phyloP scores from a whole-genome alignment of 805 yeast species.

The Suhomyces faveliae region DNA sequence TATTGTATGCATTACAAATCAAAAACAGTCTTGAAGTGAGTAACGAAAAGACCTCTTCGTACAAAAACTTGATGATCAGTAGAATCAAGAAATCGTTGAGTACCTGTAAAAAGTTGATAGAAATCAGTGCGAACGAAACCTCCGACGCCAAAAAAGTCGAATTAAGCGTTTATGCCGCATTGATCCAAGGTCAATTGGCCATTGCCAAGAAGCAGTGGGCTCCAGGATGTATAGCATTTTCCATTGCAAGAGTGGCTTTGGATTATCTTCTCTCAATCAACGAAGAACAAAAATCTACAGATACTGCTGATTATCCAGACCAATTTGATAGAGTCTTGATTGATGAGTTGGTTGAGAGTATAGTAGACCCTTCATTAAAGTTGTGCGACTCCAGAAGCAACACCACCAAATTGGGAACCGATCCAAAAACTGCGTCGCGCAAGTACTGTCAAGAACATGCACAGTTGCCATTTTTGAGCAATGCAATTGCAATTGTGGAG shows the following conservation, averaged over 20 bases:
- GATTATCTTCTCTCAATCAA: constrained; percentile 42
- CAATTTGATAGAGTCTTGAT: constrained; percentile 39
- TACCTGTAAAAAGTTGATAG: constrained; percentile 43
- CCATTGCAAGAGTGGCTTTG: constrained; percentile 62
- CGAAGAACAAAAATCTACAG: constrained; percentile 1
- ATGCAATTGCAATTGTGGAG: constrained; percentile 40
- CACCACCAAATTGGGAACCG: constrained; percentile 8
- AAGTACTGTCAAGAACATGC: constrained; percentile 23
- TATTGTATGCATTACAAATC: constrained; percentile 65
- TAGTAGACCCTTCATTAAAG: constrained; percentile 66
- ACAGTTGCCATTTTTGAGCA: constrained; percentile 32
- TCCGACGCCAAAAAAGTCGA: constrained; percentile 25
- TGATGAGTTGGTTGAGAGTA: constrained; percentile 54
- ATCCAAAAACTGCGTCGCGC: constrained; percentile 10
- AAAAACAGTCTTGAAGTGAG: constrained; percentile 54
- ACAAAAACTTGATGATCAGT: constrained; percentile 48
- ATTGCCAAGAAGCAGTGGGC: constrained; percentile 57
- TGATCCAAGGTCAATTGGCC: constrained; percentile 52
- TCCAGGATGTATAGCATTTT: constrained; percentile 48
- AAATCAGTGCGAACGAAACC: constrained; percentile 38
- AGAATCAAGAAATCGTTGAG: constrained; percentile 65
- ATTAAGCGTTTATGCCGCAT: constrained; percentile 39
- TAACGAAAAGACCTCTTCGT: constrained; percentile 47
- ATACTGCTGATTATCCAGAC: constrained; percentile 7
- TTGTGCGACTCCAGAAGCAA: constrained; percentile 48